Percentiles rank a stretch among this genome's conserved stretches.
Evolutionary conservation across 202 grass and related monocot genomes (phyloP).

Genomic region (Dendrocalamus latiflorus): DNA sequence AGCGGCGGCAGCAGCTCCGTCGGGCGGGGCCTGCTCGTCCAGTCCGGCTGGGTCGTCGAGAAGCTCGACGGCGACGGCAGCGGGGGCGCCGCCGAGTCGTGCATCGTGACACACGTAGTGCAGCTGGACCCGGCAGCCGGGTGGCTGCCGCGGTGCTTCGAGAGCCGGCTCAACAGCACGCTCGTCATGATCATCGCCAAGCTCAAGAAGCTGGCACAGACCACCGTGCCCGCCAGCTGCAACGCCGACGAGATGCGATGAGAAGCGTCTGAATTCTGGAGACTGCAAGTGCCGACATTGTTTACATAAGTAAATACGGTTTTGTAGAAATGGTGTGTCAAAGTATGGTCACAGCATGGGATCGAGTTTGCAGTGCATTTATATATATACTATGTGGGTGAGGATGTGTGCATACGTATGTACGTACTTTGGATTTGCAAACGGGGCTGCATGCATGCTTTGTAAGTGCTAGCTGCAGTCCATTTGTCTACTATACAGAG

Average conservation of each 20-base stretch:
- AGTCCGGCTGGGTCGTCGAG: conserved; percentile 99
- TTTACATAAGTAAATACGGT: neutral
- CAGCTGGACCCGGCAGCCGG: conserved; percentile 80
- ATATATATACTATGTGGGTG: neutral
- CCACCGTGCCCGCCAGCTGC: conserved; percentile 10
- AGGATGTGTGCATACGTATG: neutral
- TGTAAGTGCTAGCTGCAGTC: neutral
- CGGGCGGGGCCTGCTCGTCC: conserved; percentile 62
- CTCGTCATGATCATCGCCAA: conserved; percentile 85
- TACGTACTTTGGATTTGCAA: neutral
- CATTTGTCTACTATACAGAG: neutral
- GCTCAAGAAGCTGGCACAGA: conserved; percentile 71
- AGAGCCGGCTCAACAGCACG: conserved; percentile 78
- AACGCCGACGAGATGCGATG: conserved; percentile 7
- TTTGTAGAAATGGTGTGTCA: neutral
- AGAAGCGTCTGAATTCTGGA: neutral
- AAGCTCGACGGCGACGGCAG: conserved; percentile 35
- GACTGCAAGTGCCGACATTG: neutral
- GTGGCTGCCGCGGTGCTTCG: conserved; percentile 85
- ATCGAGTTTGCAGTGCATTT: neutral
- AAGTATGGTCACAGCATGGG: neutral
- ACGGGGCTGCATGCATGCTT: neutral
- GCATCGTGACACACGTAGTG: conserved; percentile 82
- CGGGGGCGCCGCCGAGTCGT: conserved; percentile 43
- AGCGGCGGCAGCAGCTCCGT: conserved; percentile 18